These are phyloP conservation scores for Calcarisporium arbuscula DNA, from an alignment of 2,329 filamentous ascomycete species.

Conservation along the genomic window DNA sequence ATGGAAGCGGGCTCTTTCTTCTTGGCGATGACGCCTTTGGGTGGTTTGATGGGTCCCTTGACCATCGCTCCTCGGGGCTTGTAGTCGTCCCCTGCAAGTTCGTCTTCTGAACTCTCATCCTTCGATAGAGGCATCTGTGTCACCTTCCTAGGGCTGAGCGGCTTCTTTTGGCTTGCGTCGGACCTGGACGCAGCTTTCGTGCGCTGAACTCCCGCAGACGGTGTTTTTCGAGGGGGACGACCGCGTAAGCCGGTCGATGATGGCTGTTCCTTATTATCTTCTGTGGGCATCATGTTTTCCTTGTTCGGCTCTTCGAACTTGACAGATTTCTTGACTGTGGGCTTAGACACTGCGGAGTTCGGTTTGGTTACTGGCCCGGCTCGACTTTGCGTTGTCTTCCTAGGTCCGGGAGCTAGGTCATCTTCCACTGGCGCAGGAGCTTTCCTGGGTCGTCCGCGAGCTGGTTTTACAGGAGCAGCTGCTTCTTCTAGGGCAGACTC, in stretches of 20 bases:
- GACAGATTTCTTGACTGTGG: conserved; percentile 52
- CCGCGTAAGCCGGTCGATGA: conserved; percentile 28
- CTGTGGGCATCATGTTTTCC: conserved; percentile 48
- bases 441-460: conserved; percentile 41
- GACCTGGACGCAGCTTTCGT: conserved; percentile 28
- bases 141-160: conserved; percentile 60
- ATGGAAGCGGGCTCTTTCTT: conserved; percentile 10
- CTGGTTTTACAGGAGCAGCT: conserved; percentile 23
- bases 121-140: conserved; percentile 46
- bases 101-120: conserved; percentile 50
- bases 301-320: conserved; percentile 61
- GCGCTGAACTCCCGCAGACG: conserved; percentile 22
- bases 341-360: conserved; percentile 27
- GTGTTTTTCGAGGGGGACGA: conserved; percentile 37
- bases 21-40: conserved; percentile 12
- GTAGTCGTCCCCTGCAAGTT: conserved; percentile 44
- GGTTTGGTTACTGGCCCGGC: conserved; percentile 22
- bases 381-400: conserved; percentile 23
- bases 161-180: conserved; percentile 31
- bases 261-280: conserved; percentile 30
- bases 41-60: conserved; percentile 50
- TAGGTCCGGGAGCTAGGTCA: conserved; percentile 15
- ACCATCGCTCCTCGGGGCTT: conserved; percentile 45
- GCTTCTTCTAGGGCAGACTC: conserved; percentile 17
- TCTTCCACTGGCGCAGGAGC: conserved; percentile 14